phyloP scores from a whole-genome alignment of 2,329 filamentous ascomycete species.

The Talaromyces marneffei region DNA sequence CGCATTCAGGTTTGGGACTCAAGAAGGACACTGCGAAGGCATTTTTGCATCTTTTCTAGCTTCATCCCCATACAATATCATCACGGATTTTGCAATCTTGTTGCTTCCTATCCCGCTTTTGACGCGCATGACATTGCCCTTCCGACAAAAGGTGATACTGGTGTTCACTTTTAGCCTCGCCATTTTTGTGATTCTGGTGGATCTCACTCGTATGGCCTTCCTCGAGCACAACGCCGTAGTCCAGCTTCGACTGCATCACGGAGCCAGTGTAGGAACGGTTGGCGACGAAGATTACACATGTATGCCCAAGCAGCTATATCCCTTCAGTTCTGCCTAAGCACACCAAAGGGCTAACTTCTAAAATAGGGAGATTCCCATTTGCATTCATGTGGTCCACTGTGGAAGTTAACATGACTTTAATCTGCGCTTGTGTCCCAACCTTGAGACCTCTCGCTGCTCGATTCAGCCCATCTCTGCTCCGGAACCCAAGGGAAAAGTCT shows the following conservation, averaged over 20 bases:
- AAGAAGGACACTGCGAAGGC: neutral
- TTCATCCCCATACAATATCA: slow-evolving; percentile 1
- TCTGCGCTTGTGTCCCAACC: slow-evolving; percentile 3
- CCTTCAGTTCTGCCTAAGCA: neutral
- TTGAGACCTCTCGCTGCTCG: slow-evolving; percentile 1
- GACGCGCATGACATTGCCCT: slow-evolving; percentile 1
- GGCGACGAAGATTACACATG: neutral
- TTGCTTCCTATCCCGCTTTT: neutral
- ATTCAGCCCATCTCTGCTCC: neutral
- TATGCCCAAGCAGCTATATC: neutral
- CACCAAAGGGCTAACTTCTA: neutral
- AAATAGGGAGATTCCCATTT: neutral
- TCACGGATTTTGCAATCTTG: neutral
- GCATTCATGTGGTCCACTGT: slow-evolving; percentile 1
- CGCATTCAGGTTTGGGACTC: neutral
- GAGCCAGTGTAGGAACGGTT: neutral
- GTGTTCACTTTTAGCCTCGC: neutral
- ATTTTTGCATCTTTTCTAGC: neutral
- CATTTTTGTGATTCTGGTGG: slow-evolving; percentile 2
- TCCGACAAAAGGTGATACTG: slow-evolving; percentile 44
- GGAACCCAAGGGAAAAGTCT: neutral
- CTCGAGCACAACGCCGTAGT: neutral
- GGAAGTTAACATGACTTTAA: slow-evolving; percentile 6
- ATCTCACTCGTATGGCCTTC: slow-evolving; percentile 1
- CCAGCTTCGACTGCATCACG: neutral